Base-by-base conservation (phyloP, 2,329 filamentous ascomycete species). In the Elsinoe perseae region DNA sequence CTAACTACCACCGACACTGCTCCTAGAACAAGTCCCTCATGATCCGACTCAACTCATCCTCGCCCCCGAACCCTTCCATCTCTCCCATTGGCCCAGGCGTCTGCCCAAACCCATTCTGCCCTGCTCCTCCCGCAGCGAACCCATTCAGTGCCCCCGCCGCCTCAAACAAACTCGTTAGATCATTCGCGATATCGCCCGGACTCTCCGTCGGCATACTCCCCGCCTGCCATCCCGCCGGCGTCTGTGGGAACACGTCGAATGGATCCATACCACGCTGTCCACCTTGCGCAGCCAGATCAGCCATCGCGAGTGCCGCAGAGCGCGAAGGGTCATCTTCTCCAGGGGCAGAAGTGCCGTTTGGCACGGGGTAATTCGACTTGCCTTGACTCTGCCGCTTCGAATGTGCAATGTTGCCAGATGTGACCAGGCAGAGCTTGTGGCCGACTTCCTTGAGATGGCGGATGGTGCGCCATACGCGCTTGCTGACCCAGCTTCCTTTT, bases 381-480 rank as follows among this genome's bases (percentile, higher is more conserved):
- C 27, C 34, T n/a, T 25, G 32, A 7, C 32, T 21, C 14, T 18
- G 23, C 20, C 40, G 40, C 40, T 25, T 32, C 36, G 36, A 46
- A 16, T 28, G 18, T 34, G 38, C 32, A 14, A 5, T 28, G 28
- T 57, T 72, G 69, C 1, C 67, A 63, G 28, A 69, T 69, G 50
- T 72, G 73, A 71, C 70, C 18, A 86, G 75, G 0, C 86, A 86
- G 1, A 90, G 78, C 18, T 82, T 80, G 0, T 85, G 84, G 0
- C 84, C 86, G 5, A 88, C 82, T 58, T 87, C 82, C 63, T 87
- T 87, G 34, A 91, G 77, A 0, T 83, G 81, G 42, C 79, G 78
- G 54, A 89, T 82, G 0, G 84, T 88, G 60, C 80, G 80, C 87
- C 87, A 91, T 1, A 91, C 72, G 1, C 86, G 78, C 62, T 86